These are phyloP conservation scores for Pontederia paniculata DNA, from an alignment of 176 grass and related monocot species.

Conservation along the genomic window DNA sequence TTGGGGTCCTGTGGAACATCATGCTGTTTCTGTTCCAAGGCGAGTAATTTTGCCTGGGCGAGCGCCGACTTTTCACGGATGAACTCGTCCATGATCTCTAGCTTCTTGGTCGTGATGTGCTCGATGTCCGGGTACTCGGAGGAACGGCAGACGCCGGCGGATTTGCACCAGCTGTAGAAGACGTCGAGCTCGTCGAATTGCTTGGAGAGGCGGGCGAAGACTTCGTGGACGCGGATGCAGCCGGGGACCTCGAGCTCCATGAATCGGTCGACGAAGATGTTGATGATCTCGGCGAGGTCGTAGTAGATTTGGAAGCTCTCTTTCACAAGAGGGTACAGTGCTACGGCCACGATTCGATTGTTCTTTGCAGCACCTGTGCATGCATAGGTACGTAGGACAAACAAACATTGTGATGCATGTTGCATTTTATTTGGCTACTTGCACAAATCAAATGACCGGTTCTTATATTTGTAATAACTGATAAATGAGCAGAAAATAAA, in stretches of 20 bases:
- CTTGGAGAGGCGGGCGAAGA: slow-evolving; percentile 49
- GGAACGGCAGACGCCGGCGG: slow-evolving; percentile 35
- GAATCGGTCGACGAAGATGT: slow-evolving; percentile 50
- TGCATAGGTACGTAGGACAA: background rate
- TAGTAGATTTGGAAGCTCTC: slow-evolving; percentile 80
- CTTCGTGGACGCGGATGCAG: slow-evolving; percentile 40
- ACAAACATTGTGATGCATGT: background rate
- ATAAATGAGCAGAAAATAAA: background rate
- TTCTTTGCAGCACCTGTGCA: slow-evolving; percentile 46
- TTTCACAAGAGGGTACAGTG: slow-evolving; percentile 57
- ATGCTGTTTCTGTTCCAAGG: background rate
- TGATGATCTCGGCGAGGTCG: slow-evolving; percentile 52
- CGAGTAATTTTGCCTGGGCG: background rate
- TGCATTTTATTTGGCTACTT: too few relatives aligned
- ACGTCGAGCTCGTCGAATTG: slow-evolving; percentile 50
- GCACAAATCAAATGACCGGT: too few relatives aligned
- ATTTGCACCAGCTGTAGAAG: slow-evolving; percentile 69
- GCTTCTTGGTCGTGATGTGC: slow-evolving; percentile 53
- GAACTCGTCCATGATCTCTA: slow-evolving; percentile 82
- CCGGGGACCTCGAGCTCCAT: slow-evolving; percentile 40
- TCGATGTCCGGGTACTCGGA: slow-evolving; percentile 75
- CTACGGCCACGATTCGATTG: slow-evolving; percentile 59
- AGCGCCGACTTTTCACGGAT: slow-evolving; percentile 35
- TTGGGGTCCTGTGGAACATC: background rate
- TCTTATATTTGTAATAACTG: background rate